phyloP scores from a whole-genome alignment of 2,329 filamentous ascomycete species.

The Neoscytalidium dimidiatum region DNA sequence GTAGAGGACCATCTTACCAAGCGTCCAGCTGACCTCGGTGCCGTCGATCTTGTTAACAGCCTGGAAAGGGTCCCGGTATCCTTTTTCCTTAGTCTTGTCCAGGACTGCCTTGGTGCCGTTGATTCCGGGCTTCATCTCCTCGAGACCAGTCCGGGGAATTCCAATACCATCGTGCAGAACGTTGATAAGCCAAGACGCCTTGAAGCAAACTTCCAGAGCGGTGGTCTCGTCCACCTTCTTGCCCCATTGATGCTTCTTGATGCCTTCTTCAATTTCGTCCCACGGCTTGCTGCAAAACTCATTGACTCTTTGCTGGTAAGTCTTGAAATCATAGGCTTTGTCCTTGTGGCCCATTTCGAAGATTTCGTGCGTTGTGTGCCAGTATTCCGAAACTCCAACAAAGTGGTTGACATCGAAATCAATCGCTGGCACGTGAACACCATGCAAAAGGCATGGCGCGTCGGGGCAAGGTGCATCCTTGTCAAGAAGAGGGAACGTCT shows the following conservation, averaged over 20 bases:
- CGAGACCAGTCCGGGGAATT: constrained; percentile 80
- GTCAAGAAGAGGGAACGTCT: constrained; percentile 82
- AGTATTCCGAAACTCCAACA: constrained; percentile 96
- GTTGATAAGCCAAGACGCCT: constrained; percentile 96
- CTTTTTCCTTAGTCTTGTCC: constrained; percentile 69
- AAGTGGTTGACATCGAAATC: constrained; percentile 98
- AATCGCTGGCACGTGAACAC: constrained; percentile 89
- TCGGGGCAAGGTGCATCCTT: constrained; percentile 85
- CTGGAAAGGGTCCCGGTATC: constrained; percentile 83
- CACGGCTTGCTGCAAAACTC: constrained; percentile 86
- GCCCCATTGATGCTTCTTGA: constrained; percentile 69
- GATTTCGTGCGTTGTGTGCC: constrained; percentile 96
- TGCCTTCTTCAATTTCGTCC: constrained; percentile 69
- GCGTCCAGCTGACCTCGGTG: constrained; percentile 93
- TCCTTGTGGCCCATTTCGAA: constrained; percentile 76
- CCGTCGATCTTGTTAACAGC: constrained; percentile 90
- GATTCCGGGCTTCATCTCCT: constrained; percentile 57
- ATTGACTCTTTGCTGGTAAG: constrained; percentile 82
- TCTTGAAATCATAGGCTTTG: constrained; percentile 84
- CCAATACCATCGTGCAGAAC: constrained; percentile 95
- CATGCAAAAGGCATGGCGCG: constrained; percentile 84
- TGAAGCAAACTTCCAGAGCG: constrained; percentile 91
- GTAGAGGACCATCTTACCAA: constrained; percentile 95
- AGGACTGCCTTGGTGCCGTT: constrained; percentile 74
- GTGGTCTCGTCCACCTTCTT: constrained; percentile 73